Percentiles rank a stretch among this genome's conserved stretches.
Conservation (phyloP, 2,329 filamentous ascomycete genomes). For the Fusarium bulbicola region DNA sequence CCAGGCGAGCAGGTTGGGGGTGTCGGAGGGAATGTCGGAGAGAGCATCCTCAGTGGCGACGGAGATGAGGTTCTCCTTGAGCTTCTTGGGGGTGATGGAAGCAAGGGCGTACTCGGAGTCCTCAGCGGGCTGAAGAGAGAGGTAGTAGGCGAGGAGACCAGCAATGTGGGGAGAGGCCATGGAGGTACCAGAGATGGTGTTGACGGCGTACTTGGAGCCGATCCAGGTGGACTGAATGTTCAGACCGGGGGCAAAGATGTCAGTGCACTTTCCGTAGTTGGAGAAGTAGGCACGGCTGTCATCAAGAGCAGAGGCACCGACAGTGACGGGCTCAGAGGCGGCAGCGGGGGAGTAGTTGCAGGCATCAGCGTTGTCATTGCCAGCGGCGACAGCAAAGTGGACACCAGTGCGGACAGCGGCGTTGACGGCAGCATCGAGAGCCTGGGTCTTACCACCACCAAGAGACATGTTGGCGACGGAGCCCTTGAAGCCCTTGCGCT, state of each 20-base stretch:
- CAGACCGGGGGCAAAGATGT: slow-evolving; percentile 97
- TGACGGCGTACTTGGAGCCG: slow-evolving; percentile 92
- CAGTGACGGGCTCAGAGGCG: slow-evolving; percentile 90
- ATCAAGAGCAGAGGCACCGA: slow-evolving; percentile 91
- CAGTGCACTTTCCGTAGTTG: slow-evolving; percentile 99
- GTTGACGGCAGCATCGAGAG: slow-evolving; percentile 92
- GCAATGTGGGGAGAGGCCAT: slow-evolving; percentile 98
- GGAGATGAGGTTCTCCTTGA: slow-evolving; percentile 88
- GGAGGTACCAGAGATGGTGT: slow-evolving; percentile 99
- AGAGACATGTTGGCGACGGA: slow-evolving; percentile 99
- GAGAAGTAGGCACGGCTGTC: slow-evolving; percentile 99
- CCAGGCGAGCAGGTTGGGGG: slow-evolving; percentile 96
- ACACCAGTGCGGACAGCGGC: slow-evolving; percentile 91
- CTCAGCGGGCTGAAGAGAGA: slow-evolving; percentile 90
- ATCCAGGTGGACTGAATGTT: slow-evolving; percentile 99
- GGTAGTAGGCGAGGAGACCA: slow-evolving; percentile 96
- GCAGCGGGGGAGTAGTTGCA: slow-evolving; percentile 99
- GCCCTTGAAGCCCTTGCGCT: slow-evolving; percentile 98
- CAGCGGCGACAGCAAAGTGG: slow-evolving; percentile 97
- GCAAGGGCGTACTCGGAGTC: slow-evolving; percentile 93
- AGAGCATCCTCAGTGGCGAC: slow-evolving; percentile 84
- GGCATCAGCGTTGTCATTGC: slow-evolving; percentile 98
- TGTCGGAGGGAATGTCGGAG: slow-evolving; percentile 83
- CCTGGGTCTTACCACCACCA: slow-evolving; percentile 93
- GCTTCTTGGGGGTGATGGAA: slow-evolving; percentile 88